Evolutionary conservation across 306 rosid species (phyloP).

Genomic region (Vigna trinervia): DNA sequence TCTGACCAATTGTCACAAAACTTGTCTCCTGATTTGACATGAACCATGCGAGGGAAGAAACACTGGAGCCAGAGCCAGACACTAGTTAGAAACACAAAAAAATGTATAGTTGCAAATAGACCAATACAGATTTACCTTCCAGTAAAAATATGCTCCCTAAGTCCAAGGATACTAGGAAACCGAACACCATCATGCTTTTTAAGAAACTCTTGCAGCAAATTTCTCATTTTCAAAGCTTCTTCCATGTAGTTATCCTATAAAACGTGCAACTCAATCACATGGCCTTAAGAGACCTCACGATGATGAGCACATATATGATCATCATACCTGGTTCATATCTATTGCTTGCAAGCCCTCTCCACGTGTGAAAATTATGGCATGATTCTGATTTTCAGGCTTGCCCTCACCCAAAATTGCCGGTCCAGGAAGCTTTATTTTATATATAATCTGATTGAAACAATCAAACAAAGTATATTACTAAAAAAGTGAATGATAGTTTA

Average conservation of each 20-base stretch:
- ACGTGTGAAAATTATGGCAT: slow-evolving; percentile 94
- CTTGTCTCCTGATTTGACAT: slow-evolving; percentile 99
- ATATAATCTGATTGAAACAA: slow-evolving; percentile 67
- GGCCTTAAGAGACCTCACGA: slow-evolving; percentile 23
- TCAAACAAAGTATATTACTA: slow-evolving; percentile 12
- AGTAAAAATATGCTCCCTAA: slow-evolving; percentile 96
- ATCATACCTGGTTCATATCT: slow-evolving; percentile 95
- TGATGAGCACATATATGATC: slow-evolving; percentile 1
- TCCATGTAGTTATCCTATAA: slow-evolving; percentile 97
- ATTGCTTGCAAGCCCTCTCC: slow-evolving; percentile 98
- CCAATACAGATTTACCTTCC: slow-evolving; percentile 68
- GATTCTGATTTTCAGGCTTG: slow-evolving; percentile 99
- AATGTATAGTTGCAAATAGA: not conserved
- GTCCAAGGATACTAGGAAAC: slow-evolving; percentile 90
- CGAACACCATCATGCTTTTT: slow-evolving; percentile 92
- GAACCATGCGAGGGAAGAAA: slow-evolving; percentile 99
- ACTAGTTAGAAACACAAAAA: slow-evolving; percentile 42
- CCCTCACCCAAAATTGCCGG: slow-evolving; percentile 98
- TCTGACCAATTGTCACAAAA: slow-evolving; percentile 98
- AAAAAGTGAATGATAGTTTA: not conserved
- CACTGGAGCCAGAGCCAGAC: slow-evolving; percentile 69
- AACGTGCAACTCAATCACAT: slow-evolving; percentile 32
- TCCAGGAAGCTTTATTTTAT: slow-evolving; percentile 97
- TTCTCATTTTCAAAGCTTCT: slow-evolving; percentile 99
- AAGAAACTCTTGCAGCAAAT: slow-evolving; percentile 92